Percentiles rank a stretch among this genome's conserved stretches.
Evolutionary conservation across 345 rosid genomes (phyloP).

Genomic region (Populus alba): DNA sequence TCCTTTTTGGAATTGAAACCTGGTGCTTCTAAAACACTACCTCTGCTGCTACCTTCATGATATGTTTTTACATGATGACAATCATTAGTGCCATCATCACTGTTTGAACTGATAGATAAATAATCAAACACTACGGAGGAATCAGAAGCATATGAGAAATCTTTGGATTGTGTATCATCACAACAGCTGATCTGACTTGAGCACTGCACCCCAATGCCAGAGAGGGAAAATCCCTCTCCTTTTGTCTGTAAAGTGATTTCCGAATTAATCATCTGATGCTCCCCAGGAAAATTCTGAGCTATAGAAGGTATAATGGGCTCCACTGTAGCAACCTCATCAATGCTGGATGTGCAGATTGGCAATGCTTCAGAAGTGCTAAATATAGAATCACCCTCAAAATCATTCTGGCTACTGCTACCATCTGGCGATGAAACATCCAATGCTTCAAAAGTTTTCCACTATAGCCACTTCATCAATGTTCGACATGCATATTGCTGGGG

Average conservation of each 20-base stretch:
- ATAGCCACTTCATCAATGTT: constrained; percentile 19
- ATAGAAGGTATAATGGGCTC: constrained; percentile 14
- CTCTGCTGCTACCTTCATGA: constrained; percentile 3
- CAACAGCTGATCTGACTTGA: constrained; percentile 5
- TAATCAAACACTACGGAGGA: constrained; percentile 28
- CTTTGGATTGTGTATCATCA: constrained; percentile 9
- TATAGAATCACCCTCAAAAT: constrained; percentile 16
- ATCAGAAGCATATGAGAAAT: constrained; percentile 20
- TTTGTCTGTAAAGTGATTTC: constrained; percentile 17
- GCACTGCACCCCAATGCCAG: no score
- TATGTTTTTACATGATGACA: constrained; percentile 13
- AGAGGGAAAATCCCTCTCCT: constrained; percentile 1
- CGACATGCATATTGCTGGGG: constrained; percentile 12
- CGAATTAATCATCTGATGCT: constrained; percentile 10
- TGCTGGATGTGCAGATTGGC: constrained; percentile 10
- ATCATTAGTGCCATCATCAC: constrained; percentile 20
- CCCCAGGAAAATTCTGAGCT: not conserved
- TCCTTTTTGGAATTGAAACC: constrained; percentile 16
- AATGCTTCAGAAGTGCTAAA: constrained; percentile 8
- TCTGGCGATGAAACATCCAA: constrained; percentile 23
- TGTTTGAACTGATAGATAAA: constrained; percentile 28
- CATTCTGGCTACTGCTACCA: constrained; percentile 10
- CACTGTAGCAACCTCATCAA: constrained; percentile 18
- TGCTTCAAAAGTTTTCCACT: constrained; percentile 14
- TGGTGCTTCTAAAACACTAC: constrained; percentile 16